Evolutionary conservation across 345 rosid genomes (phyloP).

Genomic region (Arabidopsis arenosa): DNA sequence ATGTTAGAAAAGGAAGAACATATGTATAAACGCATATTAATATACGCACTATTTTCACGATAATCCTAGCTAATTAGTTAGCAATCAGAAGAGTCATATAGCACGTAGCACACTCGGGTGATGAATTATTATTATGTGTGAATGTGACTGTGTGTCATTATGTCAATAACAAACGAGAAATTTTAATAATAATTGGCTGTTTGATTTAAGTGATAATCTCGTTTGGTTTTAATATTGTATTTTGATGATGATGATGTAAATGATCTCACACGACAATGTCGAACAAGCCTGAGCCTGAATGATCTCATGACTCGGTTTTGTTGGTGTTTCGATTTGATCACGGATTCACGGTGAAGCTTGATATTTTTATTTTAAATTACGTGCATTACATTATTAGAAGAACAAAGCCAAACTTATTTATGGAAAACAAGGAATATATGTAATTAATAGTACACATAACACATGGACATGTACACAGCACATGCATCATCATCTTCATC

Average conservation of each 20-base stretch:
- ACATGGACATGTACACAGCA: slow-evolving; percentile 37
- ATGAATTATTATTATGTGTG: background rate
- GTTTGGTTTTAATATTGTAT: background rate
- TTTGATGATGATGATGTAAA: background rate
- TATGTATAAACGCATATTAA: slow-evolving; percentile 12
- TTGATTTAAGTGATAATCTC: background rate
- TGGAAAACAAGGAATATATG: slow-evolving; percentile 20
- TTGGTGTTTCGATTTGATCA: slow-evolving; percentile 7
- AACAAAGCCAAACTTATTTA: slow-evolving; percentile 8
- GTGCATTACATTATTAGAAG: background rate
- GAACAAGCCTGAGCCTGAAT: slow-evolving; percentile 6
- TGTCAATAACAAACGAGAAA: background rate
- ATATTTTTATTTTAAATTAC: background rate
- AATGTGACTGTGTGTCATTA: too few relatives aligned
- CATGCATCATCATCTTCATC: slow-evolving; percentile 39
- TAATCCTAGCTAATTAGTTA: background rate
- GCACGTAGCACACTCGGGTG: background rate
- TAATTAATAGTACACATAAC: slow-evolving; percentile 1
- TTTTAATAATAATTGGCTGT: background rate
- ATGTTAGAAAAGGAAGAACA: slow-evolving; percentile 8
- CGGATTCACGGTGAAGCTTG: slow-evolving; percentile 2
- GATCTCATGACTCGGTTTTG: background rate
- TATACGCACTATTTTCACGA: background rate
- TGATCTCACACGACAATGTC: slow-evolving; percentile 12
- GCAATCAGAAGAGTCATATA: slow-evolving; percentile 2